Evolutionary conservation across 2,329 filamentous ascomycete genomes (phyloP).

Genomic region (Colletotrichum sublineola): DNA sequence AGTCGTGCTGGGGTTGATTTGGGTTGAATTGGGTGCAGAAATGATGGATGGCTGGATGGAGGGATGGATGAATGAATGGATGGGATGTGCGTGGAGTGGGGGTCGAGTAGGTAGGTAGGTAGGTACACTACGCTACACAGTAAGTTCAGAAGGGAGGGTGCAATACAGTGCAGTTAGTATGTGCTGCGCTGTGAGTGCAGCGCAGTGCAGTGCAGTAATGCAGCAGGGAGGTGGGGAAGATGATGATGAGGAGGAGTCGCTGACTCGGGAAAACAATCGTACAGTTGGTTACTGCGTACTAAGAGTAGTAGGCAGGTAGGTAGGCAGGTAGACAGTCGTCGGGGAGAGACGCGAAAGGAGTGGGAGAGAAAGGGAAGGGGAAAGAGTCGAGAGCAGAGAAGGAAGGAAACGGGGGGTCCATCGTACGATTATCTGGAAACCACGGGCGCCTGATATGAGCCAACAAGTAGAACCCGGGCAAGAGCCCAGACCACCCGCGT

Average conservation of each 20-base stretch:
- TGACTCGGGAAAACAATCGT: not conserved
- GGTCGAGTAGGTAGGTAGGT: not conserved
- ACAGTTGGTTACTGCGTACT: too few relatives aligned
- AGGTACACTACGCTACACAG: too few relatives aligned
- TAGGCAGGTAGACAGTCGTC: not conserved
- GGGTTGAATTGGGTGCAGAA: not conserved
- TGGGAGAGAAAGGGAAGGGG: constrained; percentile 25
- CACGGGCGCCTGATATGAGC: constrained; percentile 36
- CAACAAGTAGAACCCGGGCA: constrained; percentile 12
- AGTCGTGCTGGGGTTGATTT: not conserved
- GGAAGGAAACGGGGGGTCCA: constrained; percentile 34
- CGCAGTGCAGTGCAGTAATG: not conserved
- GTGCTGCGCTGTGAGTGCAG: not conserved
- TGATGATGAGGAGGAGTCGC: not conserved
- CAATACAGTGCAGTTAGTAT: not conserved
- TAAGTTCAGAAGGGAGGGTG: too few relatives aligned
- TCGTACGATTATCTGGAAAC: constrained; percentile 44
- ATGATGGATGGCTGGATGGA: not conserved
- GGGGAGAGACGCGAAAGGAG: constrained; percentile 9
- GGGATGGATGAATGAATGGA: too few relatives aligned
- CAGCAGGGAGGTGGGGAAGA: not conserved
- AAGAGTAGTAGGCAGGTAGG: too few relatives aligned
- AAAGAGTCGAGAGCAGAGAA: constrained; percentile 26
- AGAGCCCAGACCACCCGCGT: constrained; percentile 29
- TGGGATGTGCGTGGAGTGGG: not conserved